A percentile compares a stretch with the other conserved stretches of the same genome.
Evolutionary conservation across 768 basidiomycete genomes (phyloP).

Genomic region (Lyophyllum decastes): DNA sequence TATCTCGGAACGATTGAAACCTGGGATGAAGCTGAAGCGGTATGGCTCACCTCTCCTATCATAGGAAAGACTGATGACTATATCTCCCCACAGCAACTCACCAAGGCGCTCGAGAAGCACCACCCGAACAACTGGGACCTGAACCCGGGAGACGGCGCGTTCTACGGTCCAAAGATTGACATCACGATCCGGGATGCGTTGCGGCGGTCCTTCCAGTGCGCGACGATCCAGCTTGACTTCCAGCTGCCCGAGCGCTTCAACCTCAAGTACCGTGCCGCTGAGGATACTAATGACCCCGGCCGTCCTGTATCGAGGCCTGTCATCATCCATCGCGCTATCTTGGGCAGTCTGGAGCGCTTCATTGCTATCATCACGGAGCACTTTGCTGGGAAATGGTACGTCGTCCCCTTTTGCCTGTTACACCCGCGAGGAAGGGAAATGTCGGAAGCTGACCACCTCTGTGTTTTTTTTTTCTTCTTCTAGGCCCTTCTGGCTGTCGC

Average conservation of each 20-base stretch:
- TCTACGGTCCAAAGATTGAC: conserved; percentile 99
- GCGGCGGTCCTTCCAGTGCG: conserved; percentile 93
- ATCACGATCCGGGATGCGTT: conserved; percentile 95
- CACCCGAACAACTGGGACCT: conserved; percentile 90
- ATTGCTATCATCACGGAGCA: conserved; percentile 97
- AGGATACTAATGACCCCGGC: conserved; percentile 60
- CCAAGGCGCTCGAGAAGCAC: conserved; percentile 77
- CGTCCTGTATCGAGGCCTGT: conserved; percentile 77
- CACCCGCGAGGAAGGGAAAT: background rate
- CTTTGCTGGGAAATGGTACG: conserved; percentile 95
- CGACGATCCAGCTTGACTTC: conserved; percentile 98
- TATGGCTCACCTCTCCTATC: conserved; percentile 25
- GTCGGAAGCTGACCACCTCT: background rate
- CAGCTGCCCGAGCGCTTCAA: conserved; percentile 97
- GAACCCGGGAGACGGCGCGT: conserved; percentile 96
- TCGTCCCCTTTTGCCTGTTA: conserved; percentile 3
- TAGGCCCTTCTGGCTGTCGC: conserved; percentile 98
- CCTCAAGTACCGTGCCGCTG: conserved; percentile 83
- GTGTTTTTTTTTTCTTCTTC: conserved; percentile 8
- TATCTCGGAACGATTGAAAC: conserved; percentile 86
- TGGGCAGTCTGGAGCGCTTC: conserved; percentile 93
- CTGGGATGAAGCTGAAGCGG: conserved; percentile 88
- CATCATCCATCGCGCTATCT: conserved; percentile 96
- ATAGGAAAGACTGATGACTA: background rate
- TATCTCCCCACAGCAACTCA: conserved; percentile 67